Evolutionary conservation across 805 yeast species (phyloP).

Genomic region (Ogataea henricii): DNA sequence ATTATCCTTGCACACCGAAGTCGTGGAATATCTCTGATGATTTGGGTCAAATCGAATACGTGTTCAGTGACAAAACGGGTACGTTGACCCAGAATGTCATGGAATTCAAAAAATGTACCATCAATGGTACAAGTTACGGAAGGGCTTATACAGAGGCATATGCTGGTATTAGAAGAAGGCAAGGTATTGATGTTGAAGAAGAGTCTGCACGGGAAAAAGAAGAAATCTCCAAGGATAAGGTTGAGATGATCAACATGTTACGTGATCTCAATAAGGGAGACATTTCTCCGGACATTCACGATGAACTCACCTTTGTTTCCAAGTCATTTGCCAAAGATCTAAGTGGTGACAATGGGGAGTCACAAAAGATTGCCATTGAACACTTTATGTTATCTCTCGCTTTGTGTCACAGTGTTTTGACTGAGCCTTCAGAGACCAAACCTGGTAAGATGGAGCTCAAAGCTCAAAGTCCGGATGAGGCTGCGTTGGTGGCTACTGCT

Average conservation of each 20-base stretch:
- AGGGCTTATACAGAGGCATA: slow-evolving; percentile 82
- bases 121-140: slow-evolving; percentile 73
- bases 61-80: slow-evolving; percentile 84
- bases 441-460: slow-evolving; percentile 58
- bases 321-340: slow-evolving; percentile 66
- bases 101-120: slow-evolving; percentile 83
- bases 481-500: slow-evolving; percentile 81
- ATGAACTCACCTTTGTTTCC: slow-evolving; percentile 69
- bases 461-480: slow-evolving; percentile 88
- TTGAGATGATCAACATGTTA: slow-evolving; percentile 55
- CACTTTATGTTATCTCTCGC: slow-evolving; percentile 79
- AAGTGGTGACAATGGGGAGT: slow-evolving; percentile 48
- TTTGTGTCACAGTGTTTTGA: slow-evolving; percentile 75
- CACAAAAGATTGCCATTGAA: slow-evolving; percentile 60
- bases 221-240: slow-evolving; percentile 58
- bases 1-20: slow-evolving; percentile 82
- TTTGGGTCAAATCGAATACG: slow-evolving; percentile 81
- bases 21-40: slow-evolving; percentile 87
- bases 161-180: slow-evolving; percentile 75
- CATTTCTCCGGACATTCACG: slow-evolving; percentile 43
- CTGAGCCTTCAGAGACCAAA: slow-evolving; percentile 63
- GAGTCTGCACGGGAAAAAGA: slow-evolving; percentile 55
- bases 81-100: slow-evolving; percentile 81
- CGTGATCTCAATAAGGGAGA: slow-evolving; percentile 37
- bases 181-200: slow-evolving; percentile 71